Base-by-base conservation (phyloP, 1,284 basidiomycete species). In the Neotropicomus parvogracilis region DNA sequence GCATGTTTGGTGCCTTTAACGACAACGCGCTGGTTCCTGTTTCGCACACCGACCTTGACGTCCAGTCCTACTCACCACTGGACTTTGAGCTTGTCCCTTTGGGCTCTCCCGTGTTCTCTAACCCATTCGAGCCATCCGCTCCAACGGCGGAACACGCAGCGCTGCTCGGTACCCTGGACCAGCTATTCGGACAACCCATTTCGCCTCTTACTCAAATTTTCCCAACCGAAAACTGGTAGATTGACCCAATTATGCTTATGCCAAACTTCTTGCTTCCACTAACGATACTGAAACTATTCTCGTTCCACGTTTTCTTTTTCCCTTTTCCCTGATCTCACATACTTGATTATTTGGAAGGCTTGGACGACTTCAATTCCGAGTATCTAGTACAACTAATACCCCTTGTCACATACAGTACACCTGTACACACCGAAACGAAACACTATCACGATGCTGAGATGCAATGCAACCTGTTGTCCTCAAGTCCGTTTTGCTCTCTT, bases 401-500 rank as follows among this genome's bases (percentile, higher is more conserved):
- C 27, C 9, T n/a, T 34, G 24, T 33, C 11, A 10, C 24, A 24
- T 9, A 35, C n/a, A n/a, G n/a, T n/a, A n/a, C 46, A 16, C 19
- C 21, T 36, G 34, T 4, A 13, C 11, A 40, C 29, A 40, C 42
- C 8, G 12, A 56, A 53, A 53, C 19, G 11, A 55, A 37, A 16
- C 42, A 58, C 11, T 21, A 24, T 52, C 31, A 29, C 40, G 31
- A 43, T 24, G 14, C 34, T 7, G 24, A 40, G 6, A 43, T 27
- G 20, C 13, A 16, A 36, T 24, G 13, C 31, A n/a, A 13, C 13
- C 35, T 37, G 37, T 16, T 26, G 34, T 29, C 47, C 43, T 1
- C 42, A 65, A 44, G 68, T 68, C 44, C 65, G 75, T 57, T 75
- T 75, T 19, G 65, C 61, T 53, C 73, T 77, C 61, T 82, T 83